Evolutionary conservation across 208 protist genomes (phyloP).

Genomic region (Wallacemonas sp.): DNA sequence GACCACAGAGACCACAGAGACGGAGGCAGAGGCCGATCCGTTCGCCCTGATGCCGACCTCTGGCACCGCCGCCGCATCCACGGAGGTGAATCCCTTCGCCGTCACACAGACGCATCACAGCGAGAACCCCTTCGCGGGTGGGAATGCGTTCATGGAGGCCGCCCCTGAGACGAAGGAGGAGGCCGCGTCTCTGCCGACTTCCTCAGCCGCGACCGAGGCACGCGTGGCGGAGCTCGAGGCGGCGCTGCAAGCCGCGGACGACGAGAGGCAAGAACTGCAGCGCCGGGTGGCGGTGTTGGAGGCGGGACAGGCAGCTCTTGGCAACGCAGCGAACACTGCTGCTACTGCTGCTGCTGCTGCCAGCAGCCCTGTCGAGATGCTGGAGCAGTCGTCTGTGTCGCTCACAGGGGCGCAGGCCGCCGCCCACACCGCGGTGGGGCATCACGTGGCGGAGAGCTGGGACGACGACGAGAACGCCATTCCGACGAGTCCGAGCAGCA

Average conservation of each 20-base stretch:
- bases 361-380: neutral
- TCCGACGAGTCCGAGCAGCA: slow-evolving; percentile 8
- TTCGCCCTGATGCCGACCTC: neutral
- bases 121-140: too few relatives aligned
- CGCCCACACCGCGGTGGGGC: neutral
- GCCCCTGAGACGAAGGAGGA: neutral
- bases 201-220: neutral
- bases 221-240: slow-evolving; percentile 16
- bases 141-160: neutral
- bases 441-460: neutral
- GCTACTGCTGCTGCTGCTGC: too few relatives aligned
- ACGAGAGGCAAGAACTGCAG: neutral
- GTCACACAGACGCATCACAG: neutral
- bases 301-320: slow-evolving; percentile 16
- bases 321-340: neutral
- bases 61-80: neutral
- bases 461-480: slow-evolving; percentile 7
- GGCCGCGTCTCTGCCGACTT: neutral
- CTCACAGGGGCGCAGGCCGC: too few relatives aligned
- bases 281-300: slow-evolving; percentile 3
- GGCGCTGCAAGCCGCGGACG: slow-evolving; percentile 21
- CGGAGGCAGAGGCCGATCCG: neutral
- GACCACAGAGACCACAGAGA: too few relatives aligned
- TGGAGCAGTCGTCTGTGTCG: neutral
- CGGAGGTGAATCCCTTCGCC: neutral